These are phyloP conservation scores for Fusarium nygamai DNA, from an alignment of 2,329 filamentous ascomycete genomes.

Conservation along the genomic window DNA sequence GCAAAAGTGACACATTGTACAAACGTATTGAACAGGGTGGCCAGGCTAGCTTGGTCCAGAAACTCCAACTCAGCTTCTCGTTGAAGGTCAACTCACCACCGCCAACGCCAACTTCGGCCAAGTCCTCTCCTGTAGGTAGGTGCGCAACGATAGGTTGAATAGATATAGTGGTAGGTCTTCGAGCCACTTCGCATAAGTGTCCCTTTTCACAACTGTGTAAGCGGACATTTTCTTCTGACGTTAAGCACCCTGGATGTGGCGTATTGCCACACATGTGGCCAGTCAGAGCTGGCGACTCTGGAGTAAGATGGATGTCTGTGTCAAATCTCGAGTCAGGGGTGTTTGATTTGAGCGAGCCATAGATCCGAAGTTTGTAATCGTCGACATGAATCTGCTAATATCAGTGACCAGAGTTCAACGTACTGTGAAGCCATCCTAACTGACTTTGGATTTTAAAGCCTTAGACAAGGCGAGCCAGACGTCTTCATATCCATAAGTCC, in stretches of 20 bases:
- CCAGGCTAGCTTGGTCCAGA: conserved; percentile 62
- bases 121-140: conserved; percentile 65
- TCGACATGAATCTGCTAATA: conserved; percentile 78
- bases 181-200: conserved; percentile 64
- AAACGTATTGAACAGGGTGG: conserved; percentile 56
- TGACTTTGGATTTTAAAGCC: conserved; percentile 71
- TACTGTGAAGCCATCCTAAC: neutral
- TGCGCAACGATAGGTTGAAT: conserved; percentile 83
- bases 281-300: conserved; percentile 73
- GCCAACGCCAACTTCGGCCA: conserved; percentile 80
- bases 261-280: conserved; percentile 82
- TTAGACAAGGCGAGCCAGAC: conserved; percentile 86
- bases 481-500: conserved; percentile 92
- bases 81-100: conserved; percentile 80
- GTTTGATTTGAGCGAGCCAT: conserved; percentile 67
- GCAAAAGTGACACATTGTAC: conserved; percentile 9
- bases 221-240: conserved; percentile 66
- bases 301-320: conserved; percentile 55
- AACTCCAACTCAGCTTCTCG: conserved; percentile 73
- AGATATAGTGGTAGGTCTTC: conserved; percentile 68
- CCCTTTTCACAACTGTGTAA: conserved; percentile 90
- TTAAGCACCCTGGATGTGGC: conserved; percentile 76
- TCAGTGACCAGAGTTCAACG: neutral
- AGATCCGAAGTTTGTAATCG: conserved; percentile 79
- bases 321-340: conserved; percentile 52